Base-by-base conservation (phyloP, 306 rosid genomes). In the Nissolia schottii region DNA sequence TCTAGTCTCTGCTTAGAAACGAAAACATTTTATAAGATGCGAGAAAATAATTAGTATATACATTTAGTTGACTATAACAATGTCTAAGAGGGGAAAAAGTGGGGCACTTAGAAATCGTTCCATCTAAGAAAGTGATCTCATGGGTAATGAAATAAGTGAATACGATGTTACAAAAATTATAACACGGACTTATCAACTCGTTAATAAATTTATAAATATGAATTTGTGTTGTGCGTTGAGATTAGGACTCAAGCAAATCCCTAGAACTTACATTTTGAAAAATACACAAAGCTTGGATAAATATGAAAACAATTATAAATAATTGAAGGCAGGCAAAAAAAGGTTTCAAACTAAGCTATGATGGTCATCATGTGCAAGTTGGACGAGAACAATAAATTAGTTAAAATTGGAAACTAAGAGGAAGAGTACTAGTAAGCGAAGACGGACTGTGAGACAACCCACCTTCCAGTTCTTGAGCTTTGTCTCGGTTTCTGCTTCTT, bases 401-500 rank as follows among this genome's bases (percentile, higher is more conserved):
- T 37, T 2, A 37, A 37, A 10, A 37, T 37, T 24, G 0, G 69
- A 45, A 67, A 35, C 64, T 25, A 24, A 15, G 27, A 48, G 12
- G 7, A 68, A 20, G 62, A 20, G 11, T 37, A n/a, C 10, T 5
- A 37, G 13, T 1, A 7, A 1, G 13, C 1, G 3, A 22, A 8
- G 35, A 48, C 7, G 28, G 38, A 16, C 76, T 20, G 53, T 16
- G 71, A 61, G 74, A 70, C 81, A 70, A 25, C 71, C 82, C 76
- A 76, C 79, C 67, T 76, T 72, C 67, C 51, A 28, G 6, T 20
- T 4, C 25, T 80, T 70, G 29, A 32, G 3, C 70, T 72, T 81
- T 59, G 61, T 43, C 67, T 31, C 38, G 49, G 45, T 68, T 45
- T 45, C 58, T 81, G 82, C 64, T 67, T 61, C 80, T 67, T 81